phyloP scores from a whole-genome alignment of 352 stramenopile species.

The Paralagenidium karlingii region DNA sequence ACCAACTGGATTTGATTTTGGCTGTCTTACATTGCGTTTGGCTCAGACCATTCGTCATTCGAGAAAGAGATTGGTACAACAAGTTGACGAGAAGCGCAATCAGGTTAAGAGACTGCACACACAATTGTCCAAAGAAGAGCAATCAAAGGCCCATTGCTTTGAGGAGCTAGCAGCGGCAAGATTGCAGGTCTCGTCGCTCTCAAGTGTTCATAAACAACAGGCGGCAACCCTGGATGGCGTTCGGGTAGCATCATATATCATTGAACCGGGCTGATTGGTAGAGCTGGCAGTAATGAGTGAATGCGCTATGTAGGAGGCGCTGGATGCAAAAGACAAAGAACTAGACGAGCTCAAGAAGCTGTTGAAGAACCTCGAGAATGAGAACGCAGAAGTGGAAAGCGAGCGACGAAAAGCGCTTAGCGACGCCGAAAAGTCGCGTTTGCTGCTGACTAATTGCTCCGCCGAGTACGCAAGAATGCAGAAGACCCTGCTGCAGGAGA shows the following conservation, averaged over 20 bases:
- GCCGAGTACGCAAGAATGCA: slow-evolving; percentile 36
- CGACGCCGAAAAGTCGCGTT: slow-evolving; percentile 48
- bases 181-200: slow-evolving; percentile 60
- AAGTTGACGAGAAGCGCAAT: slow-evolving; percentile 71
- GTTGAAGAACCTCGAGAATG: slow-evolving; percentile 32
- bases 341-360: slow-evolving; percentile 54
- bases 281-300: not conserved
- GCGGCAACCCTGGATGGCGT: slow-evolving; percentile 48
- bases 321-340: slow-evolving; percentile 46
- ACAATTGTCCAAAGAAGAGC: slow-evolving; percentile 45
- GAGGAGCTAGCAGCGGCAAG: slow-evolving; percentile 60
- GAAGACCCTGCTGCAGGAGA: slow-evolving; percentile 37
- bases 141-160: slow-evolving; percentile 55
- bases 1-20: too few species aligned
- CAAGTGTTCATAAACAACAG: slow-evolving; percentile 65
- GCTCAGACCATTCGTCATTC: slow-evolving; percentile 32
- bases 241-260: slow-evolving; percentile 20
- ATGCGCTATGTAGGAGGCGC: slow-evolving; percentile 23
- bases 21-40: too few species aligned
- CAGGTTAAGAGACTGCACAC: slow-evolving; percentile 60
- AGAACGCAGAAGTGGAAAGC: slow-evolving; percentile 29
- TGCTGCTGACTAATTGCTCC: slow-evolving; percentile 28
- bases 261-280: slow-evolving; percentile 2
- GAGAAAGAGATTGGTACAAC: slow-evolving; percentile 62
- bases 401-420: slow-evolving; percentile 44